Evolutionary conservation across 2,329 filamentous ascomycete genomes (phyloP).

Genomic region (Macrophomina tecta): DNA sequence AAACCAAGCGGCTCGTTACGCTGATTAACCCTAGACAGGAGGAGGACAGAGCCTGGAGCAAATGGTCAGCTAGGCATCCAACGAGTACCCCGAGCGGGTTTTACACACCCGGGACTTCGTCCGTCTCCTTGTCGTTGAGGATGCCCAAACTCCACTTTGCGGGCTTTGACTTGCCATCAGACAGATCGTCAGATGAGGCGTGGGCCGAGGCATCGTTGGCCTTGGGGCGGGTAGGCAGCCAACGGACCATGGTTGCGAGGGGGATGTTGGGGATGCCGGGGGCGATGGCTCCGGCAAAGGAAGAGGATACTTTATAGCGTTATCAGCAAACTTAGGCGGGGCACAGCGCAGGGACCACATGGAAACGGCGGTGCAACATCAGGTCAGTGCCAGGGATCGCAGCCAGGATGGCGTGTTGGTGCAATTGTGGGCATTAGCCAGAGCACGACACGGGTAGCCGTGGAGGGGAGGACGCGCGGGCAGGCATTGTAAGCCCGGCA

Average conservation of each 20-base stretch:
- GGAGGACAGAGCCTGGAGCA: constrained; percentile 63
- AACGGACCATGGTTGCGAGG: constrained; percentile 17
- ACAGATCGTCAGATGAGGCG: constrained; percentile 4
- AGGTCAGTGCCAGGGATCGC: not conserved
- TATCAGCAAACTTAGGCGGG: not conserved
- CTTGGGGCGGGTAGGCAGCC: constrained; percentile 8
- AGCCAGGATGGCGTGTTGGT: constrained; percentile 3
- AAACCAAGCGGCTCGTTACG: constrained; percentile 68
- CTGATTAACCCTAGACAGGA: constrained; percentile 61
- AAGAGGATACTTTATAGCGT: constrained; percentile 3
- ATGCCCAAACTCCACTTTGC: constrained; percentile 73
- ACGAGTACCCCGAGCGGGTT: not conserved
- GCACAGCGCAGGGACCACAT: constrained; percentile 5
- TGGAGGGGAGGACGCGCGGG: not conserved
- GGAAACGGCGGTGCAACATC: not conserved
- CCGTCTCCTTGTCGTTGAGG: constrained; percentile 77
- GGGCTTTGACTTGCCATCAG: constrained; percentile 7
- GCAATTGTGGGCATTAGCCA: not conserved
- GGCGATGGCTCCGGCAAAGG: not conserved
- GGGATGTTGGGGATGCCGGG: not conserved
- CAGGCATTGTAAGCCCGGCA: not conserved
- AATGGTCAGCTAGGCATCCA: not conserved
- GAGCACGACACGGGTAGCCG: too few species aligned
- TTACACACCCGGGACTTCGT: constrained; percentile 80
- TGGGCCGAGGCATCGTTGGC: not conserved